Base-by-base conservation (phyloP, 2,329 filamentous ascomycete genomes). In the Rhinocladiella similis region DNA sequence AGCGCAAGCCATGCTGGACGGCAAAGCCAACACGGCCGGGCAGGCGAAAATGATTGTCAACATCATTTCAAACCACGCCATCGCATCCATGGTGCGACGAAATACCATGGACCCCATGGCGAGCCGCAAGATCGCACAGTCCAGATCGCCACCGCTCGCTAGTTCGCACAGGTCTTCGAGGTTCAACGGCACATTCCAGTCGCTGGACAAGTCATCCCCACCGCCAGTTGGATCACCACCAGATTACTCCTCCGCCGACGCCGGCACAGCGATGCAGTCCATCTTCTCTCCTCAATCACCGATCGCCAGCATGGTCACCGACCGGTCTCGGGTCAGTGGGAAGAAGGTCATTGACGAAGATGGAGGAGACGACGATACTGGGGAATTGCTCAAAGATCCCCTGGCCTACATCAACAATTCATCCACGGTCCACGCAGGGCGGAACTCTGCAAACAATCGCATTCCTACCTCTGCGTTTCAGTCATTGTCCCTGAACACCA, bases 401-500 rank as follows among this genome's bases (percentile, higher is more conserved):
- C 75, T 86, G 54, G 83, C 81, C 9, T 87, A 84, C 65, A 90
- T 89, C 9, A 87, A 92, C 66, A 90, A 85, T 66, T 87, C 85
- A 1, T 77, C 82, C 53, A 74, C 76, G 13, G 67, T 66, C 41
- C 72, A 71, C 49, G 65, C 67, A 39, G 67, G 66, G 12, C 86
- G 90, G 52, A 84, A 86, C 62, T 83, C 85, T 38, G 91, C 88
- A 1, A 89, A 86, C 52, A 85, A 89, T 22, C 85, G 89, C 57
- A 76, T 92, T 38, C 87, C 88, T 6, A 82, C 89, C 22, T 77
- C 80, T 60, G 85, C 84, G 33, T 87, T 96, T 75, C 80, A 80
- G 35, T 82, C 78, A 47, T 76, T 96, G 51, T 89, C 88, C 7
- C 75, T 96, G 54, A 88, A 87, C 66, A 90, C 88, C n/a, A 80